These are phyloP conservation scores for Saccharomycopsis synnaedendra DNA, from an alignment of 805 yeast genomes.

Conservation along the genomic window DNA sequence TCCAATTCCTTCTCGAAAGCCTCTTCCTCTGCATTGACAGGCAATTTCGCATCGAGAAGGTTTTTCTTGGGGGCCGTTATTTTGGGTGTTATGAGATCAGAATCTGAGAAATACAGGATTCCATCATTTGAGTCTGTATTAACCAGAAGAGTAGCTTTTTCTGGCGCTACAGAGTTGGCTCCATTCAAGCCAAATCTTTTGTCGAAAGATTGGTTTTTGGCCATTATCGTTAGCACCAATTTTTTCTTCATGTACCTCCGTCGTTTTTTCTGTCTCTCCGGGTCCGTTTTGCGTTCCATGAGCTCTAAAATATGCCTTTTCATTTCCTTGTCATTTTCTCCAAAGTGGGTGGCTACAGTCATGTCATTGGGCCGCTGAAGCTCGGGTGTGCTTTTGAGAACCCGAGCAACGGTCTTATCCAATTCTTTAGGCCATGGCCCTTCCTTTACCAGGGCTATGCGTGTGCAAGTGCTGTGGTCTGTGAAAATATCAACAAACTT, in stretches of 20 bases:
- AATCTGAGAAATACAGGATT: not conserved
- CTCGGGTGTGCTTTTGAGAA: not conserved
- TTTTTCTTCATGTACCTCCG: not conserved
- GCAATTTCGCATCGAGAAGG: no score
- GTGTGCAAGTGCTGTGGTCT: not conserved
- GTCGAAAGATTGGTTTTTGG: conserved; percentile 9
- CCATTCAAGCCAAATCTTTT: conserved; percentile 2
- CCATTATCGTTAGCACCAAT: conserved; percentile 4
- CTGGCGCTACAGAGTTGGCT: no score
- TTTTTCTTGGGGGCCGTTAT: no score
- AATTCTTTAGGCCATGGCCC: not conserved
- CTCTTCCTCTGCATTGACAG: no score
- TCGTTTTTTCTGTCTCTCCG: not conserved
- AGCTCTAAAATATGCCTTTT: not conserved
- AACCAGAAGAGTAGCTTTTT: not conserved
- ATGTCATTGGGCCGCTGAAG: conserved; percentile 2
- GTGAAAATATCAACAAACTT: not conserved
- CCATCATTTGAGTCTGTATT: not conserved
- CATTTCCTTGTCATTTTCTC: conserved; percentile 4
- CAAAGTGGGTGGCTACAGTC: not conserved
- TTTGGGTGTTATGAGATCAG: no score
- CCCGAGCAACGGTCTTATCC: not conserved
- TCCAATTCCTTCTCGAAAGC: no score
- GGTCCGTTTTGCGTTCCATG: not conserved
- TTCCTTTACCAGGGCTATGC: not conserved